These are phyloP conservation scores for Botrytis fabae DNA, from an alignment of 2,329 filamentous ascomycete genomes.

Conservation along the genomic window DNA sequence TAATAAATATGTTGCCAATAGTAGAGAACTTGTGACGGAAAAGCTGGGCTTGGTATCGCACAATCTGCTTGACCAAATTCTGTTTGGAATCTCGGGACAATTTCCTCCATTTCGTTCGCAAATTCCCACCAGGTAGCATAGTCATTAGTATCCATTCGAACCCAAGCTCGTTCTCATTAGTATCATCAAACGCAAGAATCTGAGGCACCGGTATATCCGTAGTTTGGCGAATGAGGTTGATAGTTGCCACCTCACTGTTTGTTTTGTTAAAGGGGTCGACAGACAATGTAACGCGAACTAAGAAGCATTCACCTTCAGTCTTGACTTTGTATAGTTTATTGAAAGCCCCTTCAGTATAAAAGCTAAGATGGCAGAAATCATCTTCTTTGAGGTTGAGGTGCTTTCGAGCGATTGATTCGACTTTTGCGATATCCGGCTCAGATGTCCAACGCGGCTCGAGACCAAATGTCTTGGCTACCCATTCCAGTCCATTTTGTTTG, in stretches of 20 bases:
- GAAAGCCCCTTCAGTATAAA: conserved; percentile 37
- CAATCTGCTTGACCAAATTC: conserved; percentile 39
- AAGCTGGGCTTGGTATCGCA: conserved; percentile 40
- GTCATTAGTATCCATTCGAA: conserved; percentile 48
- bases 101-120: conserved; percentile 38
- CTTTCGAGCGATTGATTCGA: conserved; percentile 34
- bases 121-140: conserved; percentile 30
- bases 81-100: conserved; percentile 42
- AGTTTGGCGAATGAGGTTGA: conserved; percentile 39
- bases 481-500: conserved; percentile 27
- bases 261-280: conserved; percentile 44
- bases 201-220: conserved; percentile 42
- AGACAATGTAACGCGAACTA: conserved; percentile 44
- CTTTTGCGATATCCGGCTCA: conserved; percentile 36
- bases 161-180: conserved; percentile 41
- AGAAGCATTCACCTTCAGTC: conserved; percentile 31
- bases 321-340: conserved; percentile 41
- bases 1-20: conserved; percentile 3
- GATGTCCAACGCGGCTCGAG: conserved; percentile 36
- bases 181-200: conserved; percentile 42
- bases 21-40: conserved; percentile 24
- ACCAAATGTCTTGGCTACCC: conserved; percentile 22
- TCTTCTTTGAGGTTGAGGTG: conserved; percentile 30
- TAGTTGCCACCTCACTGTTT: conserved; percentile 44
- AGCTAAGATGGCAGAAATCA: conserved; percentile 32